Percentiles rank a stretch among this genome's conserved stretches.
phyloP scores from a whole-genome alignment of 2,329 filamentous ascomycete species.

The Fusarium musae region DNA sequence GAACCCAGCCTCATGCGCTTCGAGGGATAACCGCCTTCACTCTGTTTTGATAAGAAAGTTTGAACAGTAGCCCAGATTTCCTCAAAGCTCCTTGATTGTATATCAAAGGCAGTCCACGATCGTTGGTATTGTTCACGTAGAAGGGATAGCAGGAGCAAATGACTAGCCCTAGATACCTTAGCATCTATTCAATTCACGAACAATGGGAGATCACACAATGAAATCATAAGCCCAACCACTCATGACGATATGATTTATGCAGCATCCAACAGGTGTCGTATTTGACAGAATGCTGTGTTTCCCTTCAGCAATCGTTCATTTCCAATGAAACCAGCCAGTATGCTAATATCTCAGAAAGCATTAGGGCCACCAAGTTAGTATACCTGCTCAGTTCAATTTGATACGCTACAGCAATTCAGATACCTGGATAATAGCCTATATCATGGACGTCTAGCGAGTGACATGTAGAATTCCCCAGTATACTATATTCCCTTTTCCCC shows the following conservation, averaged over 20 bases:
- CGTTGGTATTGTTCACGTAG: background rate
- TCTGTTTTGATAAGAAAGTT: background rate
- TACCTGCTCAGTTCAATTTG: background rate
- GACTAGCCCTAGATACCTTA: background rate
- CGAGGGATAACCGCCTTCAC: background rate
- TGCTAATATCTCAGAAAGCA: background rate
- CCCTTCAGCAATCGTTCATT: background rate
- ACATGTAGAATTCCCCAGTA: background rate
- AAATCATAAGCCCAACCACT: background rate
- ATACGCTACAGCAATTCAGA: background rate
- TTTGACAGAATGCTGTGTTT: background rate
- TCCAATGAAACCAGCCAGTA: background rate
- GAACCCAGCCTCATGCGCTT: background rate
- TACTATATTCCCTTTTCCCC: background rate
- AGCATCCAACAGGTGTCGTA: background rate
- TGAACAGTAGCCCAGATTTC: background rate
- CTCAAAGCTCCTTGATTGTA: background rate
- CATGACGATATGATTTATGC: background rate
- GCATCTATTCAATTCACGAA: background rate
- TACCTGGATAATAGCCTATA: background rate
- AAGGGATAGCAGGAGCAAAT: background rate
- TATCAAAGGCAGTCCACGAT: background rate
- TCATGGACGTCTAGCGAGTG: background rate
- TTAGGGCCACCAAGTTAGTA: background rate
- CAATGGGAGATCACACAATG: background rate